Conservation (phyloP, 768 basidiomycete species). For the Leccinum variicolor region DNA sequence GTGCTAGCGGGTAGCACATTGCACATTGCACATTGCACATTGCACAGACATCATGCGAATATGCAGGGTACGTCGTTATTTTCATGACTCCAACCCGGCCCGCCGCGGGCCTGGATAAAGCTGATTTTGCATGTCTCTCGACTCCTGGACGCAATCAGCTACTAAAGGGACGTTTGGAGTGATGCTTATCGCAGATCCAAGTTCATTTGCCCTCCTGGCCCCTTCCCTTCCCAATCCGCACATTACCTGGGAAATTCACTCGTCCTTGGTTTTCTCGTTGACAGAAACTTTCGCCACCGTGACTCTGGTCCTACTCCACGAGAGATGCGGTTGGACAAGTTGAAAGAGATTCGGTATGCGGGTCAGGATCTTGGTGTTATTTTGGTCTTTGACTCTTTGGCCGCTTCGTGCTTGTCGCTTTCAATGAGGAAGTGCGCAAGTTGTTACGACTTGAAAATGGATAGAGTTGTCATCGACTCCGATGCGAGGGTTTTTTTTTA, state of each 20-base stretch:
- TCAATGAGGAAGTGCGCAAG: slow-evolving; percentile 9
- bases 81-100: not conserved
- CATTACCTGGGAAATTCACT: slow-evolving; percentile 13
- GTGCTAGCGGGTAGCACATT: not conserved
- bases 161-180: slow-evolving; percentile 15
- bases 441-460: slow-evolving; percentile 11
- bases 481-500: slow-evolving; percentile 5
- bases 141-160: slow-evolving; percentile 5
- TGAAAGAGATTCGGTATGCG: slow-evolving; percentile 7
- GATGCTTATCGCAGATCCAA: slow-evolving; percentile 11
- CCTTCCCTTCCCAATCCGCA: slow-evolving; percentile 11
- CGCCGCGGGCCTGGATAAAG: not conserved
- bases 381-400: slow-evolving; percentile 1
- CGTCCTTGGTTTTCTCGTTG: slow-evolving; percentile 6
- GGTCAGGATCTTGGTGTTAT: not conserved
- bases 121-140: slow-evolving; percentile 7
- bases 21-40: slow-evolving; percentile 2
- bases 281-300: not conserved
- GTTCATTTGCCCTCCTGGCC: slow-evolving; percentile 17
- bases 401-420: slow-evolving; percentile 11
- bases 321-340: not conserved
- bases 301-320: not conserved
- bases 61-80: slow-evolving; percentile 12
- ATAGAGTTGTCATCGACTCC: too few relatives aligned
- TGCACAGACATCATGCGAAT: slow-evolving; percentile 14